These are phyloP conservation scores for Aspergillus funiculosus DNA, from an alignment of 495 filamentous ascomycete genomes.

Conservation along the genomic window DNA sequence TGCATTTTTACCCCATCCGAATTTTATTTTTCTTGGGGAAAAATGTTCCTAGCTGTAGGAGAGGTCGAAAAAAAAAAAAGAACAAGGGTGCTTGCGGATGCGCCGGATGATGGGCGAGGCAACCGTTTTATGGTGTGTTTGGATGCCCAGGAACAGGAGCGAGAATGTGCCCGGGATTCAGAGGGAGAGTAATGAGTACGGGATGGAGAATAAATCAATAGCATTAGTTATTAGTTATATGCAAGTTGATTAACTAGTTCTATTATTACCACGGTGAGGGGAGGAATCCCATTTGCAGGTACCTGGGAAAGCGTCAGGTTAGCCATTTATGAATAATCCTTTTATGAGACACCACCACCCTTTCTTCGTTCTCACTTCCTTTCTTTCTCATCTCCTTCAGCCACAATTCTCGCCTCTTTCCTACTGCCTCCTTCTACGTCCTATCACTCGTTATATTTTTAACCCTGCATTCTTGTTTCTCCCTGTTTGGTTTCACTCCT, in stretches of 20 bases:
- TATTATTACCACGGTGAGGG: too few species aligned
- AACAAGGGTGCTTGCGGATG: background rate
- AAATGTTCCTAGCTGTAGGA: too few species aligned
- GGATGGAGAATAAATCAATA: too few species aligned
- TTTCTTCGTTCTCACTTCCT: slow-evolving; percentile 17
- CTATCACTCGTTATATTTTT: slow-evolving; percentile 8
- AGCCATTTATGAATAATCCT: background rate
- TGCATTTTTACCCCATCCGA: too few species aligned
- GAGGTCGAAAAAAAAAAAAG: background rate
- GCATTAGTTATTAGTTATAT: too few species aligned
- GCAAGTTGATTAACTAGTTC: too few species aligned
- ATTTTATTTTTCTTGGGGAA: too few species aligned
- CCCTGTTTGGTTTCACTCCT: slow-evolving; percentile 7
- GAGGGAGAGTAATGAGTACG: background rate
- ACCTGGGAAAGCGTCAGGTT: too few species aligned
- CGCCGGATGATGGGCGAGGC: background rate
- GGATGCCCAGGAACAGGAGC: background rate
- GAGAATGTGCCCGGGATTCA: background rate
- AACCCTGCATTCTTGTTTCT: slow-evolving; percentile 4
- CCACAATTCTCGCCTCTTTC: background rate
- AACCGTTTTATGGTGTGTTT: background rate
- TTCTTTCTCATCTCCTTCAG: slow-evolving; percentile 5
- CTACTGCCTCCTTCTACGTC: background rate
- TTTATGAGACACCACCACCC: slow-evolving; percentile 7
- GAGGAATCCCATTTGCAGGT: too few species aligned